These are phyloP conservation scores for Kwoniella sp. DNA, from an alignment of 768 basidiomycete genomes.

Conservation along the genomic window DNA sequence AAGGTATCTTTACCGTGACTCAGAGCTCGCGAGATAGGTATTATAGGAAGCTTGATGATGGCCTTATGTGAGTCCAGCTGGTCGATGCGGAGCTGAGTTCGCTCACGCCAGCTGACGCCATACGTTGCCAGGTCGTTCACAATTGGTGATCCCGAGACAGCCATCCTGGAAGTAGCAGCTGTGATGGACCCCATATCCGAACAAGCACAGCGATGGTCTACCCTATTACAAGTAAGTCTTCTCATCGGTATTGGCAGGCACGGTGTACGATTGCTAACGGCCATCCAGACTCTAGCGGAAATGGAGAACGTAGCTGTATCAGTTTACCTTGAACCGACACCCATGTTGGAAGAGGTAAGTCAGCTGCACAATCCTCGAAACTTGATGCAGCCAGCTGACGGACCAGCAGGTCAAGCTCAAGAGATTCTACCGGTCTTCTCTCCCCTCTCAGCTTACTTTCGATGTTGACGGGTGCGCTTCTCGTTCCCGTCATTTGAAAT, in stretches of 20 bases:
- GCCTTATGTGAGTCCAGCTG: conserved; percentile 65
- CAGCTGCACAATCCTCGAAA: background rate
- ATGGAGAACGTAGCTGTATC: conserved; percentile 61
- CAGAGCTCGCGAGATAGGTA: conserved; percentile 65
- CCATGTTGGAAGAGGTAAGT: conserved; percentile 67
- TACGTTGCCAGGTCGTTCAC: conserved; percentile 64
- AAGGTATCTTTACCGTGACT: conserved; percentile 70
- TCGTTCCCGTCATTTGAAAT: background rate
- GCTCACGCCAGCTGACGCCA: conserved; percentile 16
- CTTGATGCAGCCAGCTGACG: background rate
- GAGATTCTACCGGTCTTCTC: conserved; percentile 83
- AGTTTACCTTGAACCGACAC: conserved; percentile 75
- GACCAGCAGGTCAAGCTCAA: conserved; percentile 75
- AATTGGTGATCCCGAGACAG: conserved; percentile 68
- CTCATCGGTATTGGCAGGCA: background rate
- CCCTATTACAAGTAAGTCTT: conserved; percentile 68
- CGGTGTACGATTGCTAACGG: background rate
- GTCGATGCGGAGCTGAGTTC: too few species aligned
- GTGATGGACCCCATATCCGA: conserved; percentile 85
- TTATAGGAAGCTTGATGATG: conserved; percentile 66
- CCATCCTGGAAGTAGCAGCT: conserved; percentile 70
- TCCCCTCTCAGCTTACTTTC: conserved; percentile 65
- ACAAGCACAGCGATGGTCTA: conserved; percentile 80
- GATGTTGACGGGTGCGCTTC: conserved; percentile 70
- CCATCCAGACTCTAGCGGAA: conserved; percentile 40